Percentiles rank a stretch among this genome's conserved stretches.
Conservation (phyloP, 441 rosid genomes). For the Dalechampia spathulata region DNA sequence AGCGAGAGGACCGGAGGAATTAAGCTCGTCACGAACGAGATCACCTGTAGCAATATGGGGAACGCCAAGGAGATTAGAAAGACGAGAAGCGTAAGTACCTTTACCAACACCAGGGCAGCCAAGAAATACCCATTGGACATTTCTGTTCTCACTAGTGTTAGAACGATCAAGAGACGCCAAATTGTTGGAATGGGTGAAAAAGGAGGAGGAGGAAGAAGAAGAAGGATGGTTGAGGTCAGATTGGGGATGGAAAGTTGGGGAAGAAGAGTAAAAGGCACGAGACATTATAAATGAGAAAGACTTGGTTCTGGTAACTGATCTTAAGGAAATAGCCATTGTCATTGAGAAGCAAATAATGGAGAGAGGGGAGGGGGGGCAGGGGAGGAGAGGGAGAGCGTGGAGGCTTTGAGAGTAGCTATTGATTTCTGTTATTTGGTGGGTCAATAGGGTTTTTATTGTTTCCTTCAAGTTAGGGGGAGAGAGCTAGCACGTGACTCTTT, state of each 20-base stretch:
- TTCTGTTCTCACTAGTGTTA: conserved; percentile 28
- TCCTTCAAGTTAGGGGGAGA: no score
- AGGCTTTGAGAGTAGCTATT: background rate
- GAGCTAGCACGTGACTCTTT: background rate
- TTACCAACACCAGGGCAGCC: conserved; percentile 99
- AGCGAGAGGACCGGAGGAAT: conserved; percentile 63
- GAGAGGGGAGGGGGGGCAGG: background rate
- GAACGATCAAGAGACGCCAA: conserved; percentile 16
- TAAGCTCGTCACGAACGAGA: conserved; percentile 90
- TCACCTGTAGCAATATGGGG: conserved; percentile 98
- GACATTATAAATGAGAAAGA: conserved; percentile 20
- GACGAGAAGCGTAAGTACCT: conserved; percentile 91
- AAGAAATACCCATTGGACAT: conserved; percentile 86
- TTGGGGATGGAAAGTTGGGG: conserved; percentile 22
- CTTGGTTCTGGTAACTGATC: conserved; percentile 8
- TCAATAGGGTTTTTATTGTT: no score
- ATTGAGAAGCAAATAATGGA: no score
- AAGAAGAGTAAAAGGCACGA: conserved; percentile 20
- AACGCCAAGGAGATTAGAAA: conserved; percentile 69
- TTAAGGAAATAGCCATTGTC: conserved; percentile 36
- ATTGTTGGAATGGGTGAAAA: conserved; percentile 15
- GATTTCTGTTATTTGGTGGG: no score
- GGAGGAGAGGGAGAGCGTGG: background rate
- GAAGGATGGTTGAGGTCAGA: conserved; percentile 35
- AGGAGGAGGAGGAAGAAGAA: conserved; percentile 18